Evolutionary conservation across 306 rosid genomes (phyloP).

Genomic region (Lathyrus tuberosus): DNA sequence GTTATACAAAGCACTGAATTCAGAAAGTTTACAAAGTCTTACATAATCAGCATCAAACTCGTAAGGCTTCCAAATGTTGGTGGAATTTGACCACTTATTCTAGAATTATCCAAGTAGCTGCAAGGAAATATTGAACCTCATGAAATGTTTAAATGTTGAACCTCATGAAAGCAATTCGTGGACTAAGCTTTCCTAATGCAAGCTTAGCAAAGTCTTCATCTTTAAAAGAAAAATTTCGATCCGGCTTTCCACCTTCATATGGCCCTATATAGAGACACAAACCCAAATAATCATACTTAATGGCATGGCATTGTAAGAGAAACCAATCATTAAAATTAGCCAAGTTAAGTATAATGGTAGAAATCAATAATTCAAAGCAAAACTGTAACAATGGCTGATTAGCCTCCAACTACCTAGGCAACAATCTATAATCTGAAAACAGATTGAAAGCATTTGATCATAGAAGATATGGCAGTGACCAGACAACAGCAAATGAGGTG

Average conservation of each 20-base stretch:
- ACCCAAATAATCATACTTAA: not conserved
- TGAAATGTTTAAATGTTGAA: too few species aligned
- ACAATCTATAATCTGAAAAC: too few species aligned
- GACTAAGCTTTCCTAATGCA: constrained; percentile 35
- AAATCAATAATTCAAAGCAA: not conserved
- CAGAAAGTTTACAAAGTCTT: too few species aligned
- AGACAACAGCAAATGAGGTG: too few species aligned
- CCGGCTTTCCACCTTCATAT: constrained; percentile 87
- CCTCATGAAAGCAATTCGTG: too few species aligned
- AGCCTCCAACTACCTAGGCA: not conserved
- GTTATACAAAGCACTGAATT: too few species aligned
- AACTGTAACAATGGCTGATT: not conserved
- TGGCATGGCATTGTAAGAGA: not conserved
- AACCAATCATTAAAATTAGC: not conserved
- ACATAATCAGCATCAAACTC: too few species aligned
- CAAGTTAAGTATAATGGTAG: not conserved
- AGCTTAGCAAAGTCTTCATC: constrained; percentile 89
- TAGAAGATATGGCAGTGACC: too few species aligned
- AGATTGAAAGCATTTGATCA: too few species aligned
- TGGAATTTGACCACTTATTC: constrained; percentile 81
- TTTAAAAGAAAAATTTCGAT: constrained; percentile 79
- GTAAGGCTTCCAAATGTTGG: constrained; percentile 60
- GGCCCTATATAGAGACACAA: constrained; percentile 53
- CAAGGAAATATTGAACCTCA: constrained; percentile 33
- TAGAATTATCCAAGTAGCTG: constrained; percentile 76